A percentile compares a stretch with the other conserved stretches of the same genome.
phyloP scores from a whole-genome alignment of 1,284 basidiomycete species.

The Coniferiporia weirii region DNA sequence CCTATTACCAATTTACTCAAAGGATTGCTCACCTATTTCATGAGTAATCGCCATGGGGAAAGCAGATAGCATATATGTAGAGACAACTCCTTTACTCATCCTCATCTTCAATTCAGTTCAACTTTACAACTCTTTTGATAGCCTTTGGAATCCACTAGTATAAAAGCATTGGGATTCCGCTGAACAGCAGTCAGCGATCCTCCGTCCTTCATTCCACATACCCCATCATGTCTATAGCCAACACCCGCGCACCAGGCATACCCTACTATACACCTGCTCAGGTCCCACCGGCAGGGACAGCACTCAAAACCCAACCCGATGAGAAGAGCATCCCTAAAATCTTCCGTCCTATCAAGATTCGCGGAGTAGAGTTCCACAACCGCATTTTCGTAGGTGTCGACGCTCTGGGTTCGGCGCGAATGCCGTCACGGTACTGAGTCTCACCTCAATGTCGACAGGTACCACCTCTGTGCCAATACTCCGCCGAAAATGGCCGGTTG shows the following conservation, averaged over 20 bases:
- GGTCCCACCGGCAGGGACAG: slow-evolving; percentile 44
- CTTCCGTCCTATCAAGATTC: slow-evolving; percentile 59
- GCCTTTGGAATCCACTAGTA: too few species aligned
- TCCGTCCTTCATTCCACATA: neutral
- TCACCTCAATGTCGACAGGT: slow-evolving; percentile 4
- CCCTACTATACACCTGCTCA: slow-evolving; percentile 52
- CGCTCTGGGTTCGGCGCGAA: neutral
- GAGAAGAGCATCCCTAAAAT: slow-evolving; percentile 47
- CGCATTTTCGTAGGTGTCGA: slow-evolving; percentile 30
- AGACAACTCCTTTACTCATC: too few species aligned
- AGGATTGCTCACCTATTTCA: too few species aligned
- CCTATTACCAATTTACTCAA: too few species aligned
- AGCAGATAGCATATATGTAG: too few species aligned
- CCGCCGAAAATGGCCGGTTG: slow-evolving; percentile 48
- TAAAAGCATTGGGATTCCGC: too few species aligned
- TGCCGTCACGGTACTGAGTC: neutral
- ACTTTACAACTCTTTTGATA: too few species aligned
- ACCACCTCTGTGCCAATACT: slow-evolving; percentile 62
- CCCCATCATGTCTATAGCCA: slow-evolving; percentile 1
- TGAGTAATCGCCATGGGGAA: too few species aligned
- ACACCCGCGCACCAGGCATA: slow-evolving; percentile 12
- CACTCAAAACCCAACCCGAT: slow-evolving; percentile 37
- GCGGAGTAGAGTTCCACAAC: slow-evolving; percentile 40
- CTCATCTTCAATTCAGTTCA: too few species aligned
- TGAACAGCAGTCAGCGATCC: too few species aligned